A percentile compares a stretch with the other conserved stretches of the same genome.
These are phyloP conservation scores for Aspergillus sp. DNA, from an alignment of 2,329 filamentous ascomycete genomes.

Conservation along the genomic window DNA sequence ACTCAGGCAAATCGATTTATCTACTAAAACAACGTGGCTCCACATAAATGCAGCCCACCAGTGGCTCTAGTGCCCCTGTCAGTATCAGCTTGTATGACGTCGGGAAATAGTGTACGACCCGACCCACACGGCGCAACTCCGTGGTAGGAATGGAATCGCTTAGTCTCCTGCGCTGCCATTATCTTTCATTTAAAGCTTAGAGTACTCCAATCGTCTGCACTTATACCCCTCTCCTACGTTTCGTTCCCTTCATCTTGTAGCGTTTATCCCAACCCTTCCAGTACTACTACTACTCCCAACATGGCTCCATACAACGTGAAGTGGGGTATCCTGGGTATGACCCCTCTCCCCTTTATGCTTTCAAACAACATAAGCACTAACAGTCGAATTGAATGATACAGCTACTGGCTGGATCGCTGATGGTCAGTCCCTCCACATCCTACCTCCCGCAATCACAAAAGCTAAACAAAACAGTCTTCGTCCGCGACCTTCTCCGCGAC, in stretches of 20 bases:
- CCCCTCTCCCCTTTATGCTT: not conserved
- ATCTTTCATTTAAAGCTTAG: not conserved
- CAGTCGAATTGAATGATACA: slow-evolving; percentile 26
- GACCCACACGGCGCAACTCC: slow-evolving; percentile 36
- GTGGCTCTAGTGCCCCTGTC: not conserved
- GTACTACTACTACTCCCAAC: slow-evolving; percentile 9
- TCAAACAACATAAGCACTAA: slow-evolving; percentile 23
- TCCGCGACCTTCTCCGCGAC: slow-evolving; percentile 77
- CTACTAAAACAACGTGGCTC: not conserved
- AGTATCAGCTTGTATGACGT: slow-evolving; percentile 12
- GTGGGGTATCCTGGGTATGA: slow-evolving; percentile 51
- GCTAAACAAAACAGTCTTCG: slow-evolving; percentile 56
- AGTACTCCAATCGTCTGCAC: not conserved
- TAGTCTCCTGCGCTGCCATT: slow-evolving; percentile 3
- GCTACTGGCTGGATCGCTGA: slow-evolving; percentile 51
- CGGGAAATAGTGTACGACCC: slow-evolving; percentile 24
- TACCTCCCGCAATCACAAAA: not conserved
- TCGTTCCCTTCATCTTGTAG: not conserved
- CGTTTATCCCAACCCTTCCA: not conserved
- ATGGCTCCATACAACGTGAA: slow-evolving; percentile 44
- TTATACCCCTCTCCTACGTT: not conserved
- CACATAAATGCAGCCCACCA: not conserved
- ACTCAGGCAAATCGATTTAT: not conserved
- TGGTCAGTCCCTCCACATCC: slow-evolving; percentile 30
- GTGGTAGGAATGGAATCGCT: slow-evolving; percentile 12